Evolutionary conservation across 2,329 filamentous ascomycete genomes (phyloP), one percentile per base, ranked within the genome.

Genomic region (Cordyceps militaris): DNA sequence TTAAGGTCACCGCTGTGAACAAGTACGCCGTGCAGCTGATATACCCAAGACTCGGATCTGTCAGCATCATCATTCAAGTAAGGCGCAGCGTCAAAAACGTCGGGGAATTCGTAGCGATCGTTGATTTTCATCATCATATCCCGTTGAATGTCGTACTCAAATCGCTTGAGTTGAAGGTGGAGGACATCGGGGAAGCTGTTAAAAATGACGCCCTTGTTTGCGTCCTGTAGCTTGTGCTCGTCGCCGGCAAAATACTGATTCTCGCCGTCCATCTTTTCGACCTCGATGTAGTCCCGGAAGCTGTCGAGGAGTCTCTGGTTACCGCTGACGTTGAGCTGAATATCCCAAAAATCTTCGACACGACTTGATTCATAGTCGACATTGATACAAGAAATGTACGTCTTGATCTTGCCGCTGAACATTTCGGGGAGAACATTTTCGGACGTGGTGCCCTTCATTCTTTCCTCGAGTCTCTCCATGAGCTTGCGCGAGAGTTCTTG

Each of bases 71-170:
- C 86, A 13, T 91, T 88, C 21, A 99, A 83, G 69, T 94, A 99
- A 0, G 91, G 91, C 0, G 89, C 79, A 7, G 92, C 90, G 68
- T 96, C 89, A 66, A 91, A 91, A 58, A 83, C 75, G 60, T 95
- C 89, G 1, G 90, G 91, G 63, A 94, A 96, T 67, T 95, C 91
- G 74, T 94, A 93, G 58, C 90, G 85, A 66, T 95, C 91, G 66
- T 96, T 95, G 70, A 99, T 91, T 75, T 99, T 99, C 88, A 96
- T 97, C 89, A 97, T 97, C 62, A 91, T 91, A 69, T 97, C 93
- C 65, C 90, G 85, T 64, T 96, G 88, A 66, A 97, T 89, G 73
- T 99, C 94, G 74, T 99, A 99, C 70, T 99, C 91, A 71, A 99
- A 99, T 54, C 94, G 88, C 75, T 97, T 97, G 60, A 99, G 81